Evolutionary conservation across 164 flowering plant species (phyloP), one percentile per base, ranked within the genome.

Genomic region (Cinnamomum chago): DNA sequence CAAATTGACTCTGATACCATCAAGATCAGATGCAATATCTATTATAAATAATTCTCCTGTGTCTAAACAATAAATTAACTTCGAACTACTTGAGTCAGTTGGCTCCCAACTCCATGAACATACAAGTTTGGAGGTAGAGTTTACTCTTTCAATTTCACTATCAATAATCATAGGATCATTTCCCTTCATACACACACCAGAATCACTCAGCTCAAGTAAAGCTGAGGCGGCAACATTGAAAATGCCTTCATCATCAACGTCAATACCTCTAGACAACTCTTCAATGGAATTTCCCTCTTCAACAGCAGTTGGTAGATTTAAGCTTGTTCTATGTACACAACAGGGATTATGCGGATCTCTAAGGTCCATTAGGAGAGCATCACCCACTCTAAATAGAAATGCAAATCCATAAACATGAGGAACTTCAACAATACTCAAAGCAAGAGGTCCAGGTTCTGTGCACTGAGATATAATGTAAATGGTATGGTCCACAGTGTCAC

Each of bases 51-150:
- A 65, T 50, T 90, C 97, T 68, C 98, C 99, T 28, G 89, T 86
- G 80, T 93, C 93, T 65, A 85, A 69, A 82, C 93, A 83, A 71
- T 89, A 82, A n/a, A 95, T 84, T 87, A 95, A 76, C 85, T 84
- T 88, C 50, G 91, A 82, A 75, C 65, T 80, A 66, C 58, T 74
- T 73, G 76, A 58, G 51, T 73, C 79, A 73, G 78, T 81, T 24
- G 95, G 95, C 76, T 88, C 97, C 99, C 99, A 95, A 85, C 90
- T 84, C 97, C 95, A 95, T 58, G 97, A 89, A 77, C 94, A 89
- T 9, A 90, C 84, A 82, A 79, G 76, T 70, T 84, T 86, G 50
- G 84, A 77, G 70, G 67, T 50, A 69, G 83, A 58, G 72, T 76
- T 79, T 47, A 67, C 55, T 79, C 67, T 76, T 62, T 72, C 79